Evolutionary conservation across 2,329 filamentous ascomycete species (phyloP), one percentile per base, ranked within the genome.

Genomic region (Talaromyces sp.): DNA sequence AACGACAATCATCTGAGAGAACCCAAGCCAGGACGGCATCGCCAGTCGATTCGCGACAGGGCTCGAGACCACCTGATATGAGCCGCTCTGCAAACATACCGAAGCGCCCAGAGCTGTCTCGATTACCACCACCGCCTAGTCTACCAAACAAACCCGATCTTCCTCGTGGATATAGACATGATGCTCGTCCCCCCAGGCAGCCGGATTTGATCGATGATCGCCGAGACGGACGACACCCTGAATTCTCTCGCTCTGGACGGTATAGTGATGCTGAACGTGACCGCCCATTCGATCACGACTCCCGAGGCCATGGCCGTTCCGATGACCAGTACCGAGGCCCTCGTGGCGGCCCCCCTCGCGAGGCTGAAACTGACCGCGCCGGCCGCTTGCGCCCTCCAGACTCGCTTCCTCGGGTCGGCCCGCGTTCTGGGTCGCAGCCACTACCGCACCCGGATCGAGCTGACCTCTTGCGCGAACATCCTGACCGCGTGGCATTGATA

Each of bases 311-410:
- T 64, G 75, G 75, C 12, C 74, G 76, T 52, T 64, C 72, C n/a
- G 78, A 80, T 44, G 78, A 79, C 30, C 70, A 76, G 30, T 75
- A 75, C 68, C 73, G 72, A 56, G n/a, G 51, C 18, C 12, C 56
- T 3, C 56, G 61, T 34, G 72, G 69, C 27, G 70, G 73, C 64
- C 75, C 68, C 8, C 70, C 68, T 16, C 70, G 75, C 27, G 76
- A 79, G 47, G 66, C 69, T 36, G 76, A 78, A 69, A 65, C 68
- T 57, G 76, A 78, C 57, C 71, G 77, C 18, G 60, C 70, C 51
- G 71, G 69, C 27, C 72, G 74, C 30, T 65, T 72, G 53, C 73
- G 76, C 28, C 63, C 69, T 61, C 65, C 69, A 23, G 71, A 75
- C 56, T 66, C 69, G 4, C 69, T 73, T 66, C 67, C 65, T 23